Conservation (phyloP, 176 grass and related monocot species). For the Paspalum notatum region DNA sequence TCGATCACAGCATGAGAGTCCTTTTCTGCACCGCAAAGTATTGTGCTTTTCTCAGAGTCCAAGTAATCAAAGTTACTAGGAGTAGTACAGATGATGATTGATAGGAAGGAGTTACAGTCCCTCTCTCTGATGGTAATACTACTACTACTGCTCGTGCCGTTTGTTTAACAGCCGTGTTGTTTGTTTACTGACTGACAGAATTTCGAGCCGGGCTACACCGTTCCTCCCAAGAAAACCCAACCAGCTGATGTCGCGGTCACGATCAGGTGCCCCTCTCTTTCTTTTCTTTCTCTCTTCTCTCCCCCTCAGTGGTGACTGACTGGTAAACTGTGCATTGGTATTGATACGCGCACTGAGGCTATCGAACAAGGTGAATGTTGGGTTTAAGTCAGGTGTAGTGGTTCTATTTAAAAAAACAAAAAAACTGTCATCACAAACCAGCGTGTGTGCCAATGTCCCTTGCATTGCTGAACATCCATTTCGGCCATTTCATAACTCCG, state of each 20-base stretch:
- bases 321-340: neutral
- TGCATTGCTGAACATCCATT: neutral
- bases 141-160: neutral
- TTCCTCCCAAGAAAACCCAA: constrained; percentile 63
- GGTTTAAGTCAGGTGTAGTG: neutral
- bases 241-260: constrained; percentile 60
- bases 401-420: neutral
- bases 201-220: constrained; percentile 73
- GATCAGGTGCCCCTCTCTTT: constrained; percentile 47
- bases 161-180: constrained; percentile 15
- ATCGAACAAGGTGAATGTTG: constrained; percentile 38
- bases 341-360: constrained; percentile 12
- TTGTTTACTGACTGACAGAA: constrained; percentile 52
- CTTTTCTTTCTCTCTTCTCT: neutral
- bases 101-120: neutral
- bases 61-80: constrained; percentile 8
- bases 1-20: constrained; percentile 18
- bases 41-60: constrained; percentile 21
- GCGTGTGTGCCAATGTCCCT: neutral
- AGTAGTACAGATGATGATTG: neutral
- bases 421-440: neutral
- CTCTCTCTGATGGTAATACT: neutral
- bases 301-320: too few species aligned
- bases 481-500: neutral
- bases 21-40: neutral